phyloP scores from a whole-genome alignment of 257 asterid species.

The Solanum sejunctum region DNA sequence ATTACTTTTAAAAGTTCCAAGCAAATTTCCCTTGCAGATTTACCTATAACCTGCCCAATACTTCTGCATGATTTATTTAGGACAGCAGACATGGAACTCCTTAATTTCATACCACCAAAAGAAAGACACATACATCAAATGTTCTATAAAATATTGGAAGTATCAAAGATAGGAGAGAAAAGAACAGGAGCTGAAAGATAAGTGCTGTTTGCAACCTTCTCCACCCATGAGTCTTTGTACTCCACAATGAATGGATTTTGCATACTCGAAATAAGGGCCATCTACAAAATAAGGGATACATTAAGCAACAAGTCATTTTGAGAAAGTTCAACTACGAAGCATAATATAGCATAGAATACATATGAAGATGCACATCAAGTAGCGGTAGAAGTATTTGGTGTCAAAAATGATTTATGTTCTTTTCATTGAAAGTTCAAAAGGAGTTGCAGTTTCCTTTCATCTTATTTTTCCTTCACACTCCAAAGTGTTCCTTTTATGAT shows the following conservation, averaged over 20 bases:
- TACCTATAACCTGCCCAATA: background rate
- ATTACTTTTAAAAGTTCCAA: background rate
- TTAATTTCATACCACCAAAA: background rate
- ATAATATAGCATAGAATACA: background rate
- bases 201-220: slow-evolving; percentile 41
- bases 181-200: background rate
- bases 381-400: background rate
- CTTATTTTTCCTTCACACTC: background rate
- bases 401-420: background rate
- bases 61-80: background rate
- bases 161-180: background rate
- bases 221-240: slow-evolving; percentile 97
- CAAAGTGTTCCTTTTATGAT: background rate
- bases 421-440: background rate
- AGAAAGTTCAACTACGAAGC: background rate
- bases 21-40: background rate
- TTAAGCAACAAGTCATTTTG: background rate
- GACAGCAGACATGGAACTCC: background rate
- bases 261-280: slow-evolving; percentile 86
- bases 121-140: background rate
- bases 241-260: slow-evolving; percentile 77
- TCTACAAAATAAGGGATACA: slow-evolving; percentile 25
- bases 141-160: background rate
- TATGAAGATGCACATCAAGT: background rate
- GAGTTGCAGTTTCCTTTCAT: background rate